Percentiles rank a stretch among this genome's conserved stretches.
phyloP scores from a whole-genome alignment of 768 basidiomycete species.

The Auriscalpium orientale region DNA sequence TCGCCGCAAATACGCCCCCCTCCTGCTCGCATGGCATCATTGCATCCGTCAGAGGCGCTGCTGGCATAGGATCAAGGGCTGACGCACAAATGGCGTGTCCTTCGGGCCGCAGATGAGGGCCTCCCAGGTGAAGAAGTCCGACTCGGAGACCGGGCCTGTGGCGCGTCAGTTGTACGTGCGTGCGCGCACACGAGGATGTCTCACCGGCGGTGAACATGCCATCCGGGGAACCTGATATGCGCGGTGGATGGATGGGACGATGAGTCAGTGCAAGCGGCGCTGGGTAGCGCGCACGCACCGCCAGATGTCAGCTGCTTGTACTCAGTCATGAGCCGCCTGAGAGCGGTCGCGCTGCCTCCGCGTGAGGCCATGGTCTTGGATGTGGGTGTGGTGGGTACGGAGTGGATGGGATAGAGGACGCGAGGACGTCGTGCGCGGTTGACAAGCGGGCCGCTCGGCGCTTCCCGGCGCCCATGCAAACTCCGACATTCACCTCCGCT shows the following conservation, averaged over 20 bases:
- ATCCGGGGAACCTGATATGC: constrained; percentile 65
- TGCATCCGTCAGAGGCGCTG: not conserved
- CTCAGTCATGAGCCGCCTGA: constrained; percentile 87
- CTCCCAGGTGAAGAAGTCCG: constrained; percentile 95
- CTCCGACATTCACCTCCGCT: too few relatives aligned
- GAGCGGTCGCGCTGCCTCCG: constrained; percentile 59
- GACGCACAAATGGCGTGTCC: constrained; percentile 85
- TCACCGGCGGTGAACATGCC: constrained; percentile 90
- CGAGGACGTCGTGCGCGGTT: not conserved
- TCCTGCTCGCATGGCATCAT: constrained; percentile 42
- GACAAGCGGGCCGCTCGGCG: not conserved
- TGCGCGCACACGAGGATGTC: constrained; percentile 24
- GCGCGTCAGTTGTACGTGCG: not conserved
- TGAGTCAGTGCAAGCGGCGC: not conserved
- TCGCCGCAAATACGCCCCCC: constrained; percentile 91
- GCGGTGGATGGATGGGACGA: not conserved
- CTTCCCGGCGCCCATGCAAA: too few relatives aligned
- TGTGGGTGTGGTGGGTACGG: not conserved
- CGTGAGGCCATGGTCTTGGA: constrained; percentile 41
- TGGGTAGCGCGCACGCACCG: constrained; percentile 34
- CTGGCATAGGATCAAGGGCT: not conserved
- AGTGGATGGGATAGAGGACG: not conserved
- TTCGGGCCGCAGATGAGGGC: constrained; percentile 90
- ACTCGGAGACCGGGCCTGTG: constrained; percentile 80
- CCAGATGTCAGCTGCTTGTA: constrained; percentile 80